Percentiles rank a stretch among this genome's conserved stretches.
Conservation (phyloP, 169 alveolate genomes). For the Perkinsus olseni region DNA sequence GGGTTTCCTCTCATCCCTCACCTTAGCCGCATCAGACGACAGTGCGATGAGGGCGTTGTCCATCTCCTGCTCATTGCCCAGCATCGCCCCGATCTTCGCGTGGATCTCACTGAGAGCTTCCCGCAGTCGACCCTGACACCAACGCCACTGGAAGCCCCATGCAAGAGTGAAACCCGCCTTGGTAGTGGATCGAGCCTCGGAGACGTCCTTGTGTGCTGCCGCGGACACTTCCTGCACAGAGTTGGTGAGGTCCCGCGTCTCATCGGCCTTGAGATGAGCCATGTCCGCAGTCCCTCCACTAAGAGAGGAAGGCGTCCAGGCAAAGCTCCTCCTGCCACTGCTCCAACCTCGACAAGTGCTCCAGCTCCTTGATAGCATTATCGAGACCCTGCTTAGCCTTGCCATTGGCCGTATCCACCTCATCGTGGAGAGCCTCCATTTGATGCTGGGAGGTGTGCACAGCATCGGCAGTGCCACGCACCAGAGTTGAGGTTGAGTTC, state of each 20-base stretch:
- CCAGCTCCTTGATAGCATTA: neutral
- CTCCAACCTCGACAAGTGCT: neutral
- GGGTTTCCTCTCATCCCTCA: no score
- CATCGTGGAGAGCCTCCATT: neutral
- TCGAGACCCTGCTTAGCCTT: neutral
- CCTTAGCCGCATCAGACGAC: neutral
- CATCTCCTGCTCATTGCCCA: neutral
- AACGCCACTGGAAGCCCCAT: neutral
- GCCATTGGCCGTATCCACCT: neutral
- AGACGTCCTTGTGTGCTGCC: neutral
- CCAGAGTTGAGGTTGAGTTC: neutral
- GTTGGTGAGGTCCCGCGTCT: neutral
- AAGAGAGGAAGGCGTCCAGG: no score
- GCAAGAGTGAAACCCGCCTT: neutral
- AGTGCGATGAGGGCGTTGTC: neutral
- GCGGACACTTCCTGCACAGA: neutral
- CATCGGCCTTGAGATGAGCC: neutral
- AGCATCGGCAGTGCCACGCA: neutral
- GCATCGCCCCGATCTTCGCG: neutral
- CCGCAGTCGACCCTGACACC: neutral
- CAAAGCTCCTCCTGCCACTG: no score
- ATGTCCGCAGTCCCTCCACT: neutral
- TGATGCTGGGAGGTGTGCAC: neutral
- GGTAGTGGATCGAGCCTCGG: neutral
- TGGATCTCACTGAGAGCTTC: neutral